Evolutionary conservation across 768 basidiomycete species (phyloP), one percentile per base, ranked within the genome.

Genomic region (Suillus fuscotomentosus): DNA sequence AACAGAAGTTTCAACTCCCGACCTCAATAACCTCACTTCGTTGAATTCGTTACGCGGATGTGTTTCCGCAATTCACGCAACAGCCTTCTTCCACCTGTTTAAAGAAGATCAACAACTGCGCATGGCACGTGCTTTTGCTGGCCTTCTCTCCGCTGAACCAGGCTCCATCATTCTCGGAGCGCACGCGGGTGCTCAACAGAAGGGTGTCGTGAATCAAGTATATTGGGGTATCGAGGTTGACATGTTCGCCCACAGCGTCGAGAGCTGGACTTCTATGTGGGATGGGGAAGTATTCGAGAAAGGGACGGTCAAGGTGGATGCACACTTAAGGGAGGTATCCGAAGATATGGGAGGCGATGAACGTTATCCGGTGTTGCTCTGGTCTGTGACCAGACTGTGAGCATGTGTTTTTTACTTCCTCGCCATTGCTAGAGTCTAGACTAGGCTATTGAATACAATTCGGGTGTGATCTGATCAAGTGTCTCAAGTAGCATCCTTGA

Each of bases 21-120:
- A 63, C 55, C 68, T 83, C 34, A 24, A 55, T 2, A 62, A 71
- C 0, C 66, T 83, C 41, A 75, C 68, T 1, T 81, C 82, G 2
- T 75, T 86, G 42, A 82, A 73, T 20, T 78, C 80, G 0, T 72
- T 85, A 3, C 78, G 69, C 55, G 82, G 83, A 1, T 80, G 76
- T 39, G 72, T 84, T 48, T 79, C 84, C 13, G 81, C 75, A 5
- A 82, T 86, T 48, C 79, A 84, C 66, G 79, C 80, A 1, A 79
- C 79, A 10, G 70, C 79, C 7, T 76, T 86, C 70, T 84, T 86
- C 64, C 76, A 79, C 72, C 70, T 86, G 39, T 87, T 87, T 71
- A 64, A 69, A 62, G 74, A 80, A 65, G 73, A 66, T 20, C 60
- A 73, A 31, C 84, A 86, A 65, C 63, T 72, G 10, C 67, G 78